These are phyloP conservation scores for Salix suchowensis DNA, from an alignment of 345 rosid genomes.

Conservation along the genomic window DNA sequence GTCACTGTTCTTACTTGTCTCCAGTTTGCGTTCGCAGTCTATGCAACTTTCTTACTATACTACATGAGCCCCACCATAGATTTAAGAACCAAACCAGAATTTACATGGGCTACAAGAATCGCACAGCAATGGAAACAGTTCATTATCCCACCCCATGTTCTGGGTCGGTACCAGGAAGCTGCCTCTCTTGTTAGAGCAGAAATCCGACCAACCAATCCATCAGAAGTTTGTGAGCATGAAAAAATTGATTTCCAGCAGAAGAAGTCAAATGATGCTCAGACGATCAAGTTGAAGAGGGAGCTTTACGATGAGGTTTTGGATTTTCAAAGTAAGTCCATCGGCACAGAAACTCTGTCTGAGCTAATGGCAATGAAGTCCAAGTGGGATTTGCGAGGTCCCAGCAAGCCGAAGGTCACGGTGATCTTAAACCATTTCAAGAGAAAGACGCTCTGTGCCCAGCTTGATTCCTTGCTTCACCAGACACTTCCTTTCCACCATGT, in stretches of 20 bases:
- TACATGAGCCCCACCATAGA: constrained; percentile 84
- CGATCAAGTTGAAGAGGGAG: constrained; percentile 79
- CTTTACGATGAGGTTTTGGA: constrained; percentile 54
- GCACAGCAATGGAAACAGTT: constrained; percentile 68
- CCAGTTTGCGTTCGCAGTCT: constrained; percentile 79
- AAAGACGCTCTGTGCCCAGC: constrained; percentile 87
- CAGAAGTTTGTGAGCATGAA: constrained; percentile 76
- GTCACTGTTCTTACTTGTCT: constrained; percentile 72
- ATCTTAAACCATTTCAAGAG: constrained; percentile 94
- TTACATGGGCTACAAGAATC: constrained; percentile 79
- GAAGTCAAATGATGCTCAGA: constrained; percentile 64
- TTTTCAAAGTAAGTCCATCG: constrained; percentile 56
- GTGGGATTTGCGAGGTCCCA: constrained; percentile 69
- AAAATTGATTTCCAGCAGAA: constrained; percentile 86
- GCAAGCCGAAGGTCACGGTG: constrained; percentile 68
- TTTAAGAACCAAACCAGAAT: constrained; percentile 72
- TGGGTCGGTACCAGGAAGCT: constrained; percentile 57
- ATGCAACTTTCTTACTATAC: constrained; percentile 84
- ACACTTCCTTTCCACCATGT: constrained; percentile 87
- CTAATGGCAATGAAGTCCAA: constrained; percentile 76
- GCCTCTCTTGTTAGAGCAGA: constrained; percentile 33
- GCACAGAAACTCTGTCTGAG: constrained; percentile 64
- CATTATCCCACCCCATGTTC: constrained; percentile 62
- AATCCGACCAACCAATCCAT: constrained; percentile 33
- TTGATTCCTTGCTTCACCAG: constrained; percentile 80